These are phyloP conservation scores for Penicillium glabrum DNA, from an alignment of 2,329 filamentous ascomycete genomes.

Conservation along the genomic window DNA sequence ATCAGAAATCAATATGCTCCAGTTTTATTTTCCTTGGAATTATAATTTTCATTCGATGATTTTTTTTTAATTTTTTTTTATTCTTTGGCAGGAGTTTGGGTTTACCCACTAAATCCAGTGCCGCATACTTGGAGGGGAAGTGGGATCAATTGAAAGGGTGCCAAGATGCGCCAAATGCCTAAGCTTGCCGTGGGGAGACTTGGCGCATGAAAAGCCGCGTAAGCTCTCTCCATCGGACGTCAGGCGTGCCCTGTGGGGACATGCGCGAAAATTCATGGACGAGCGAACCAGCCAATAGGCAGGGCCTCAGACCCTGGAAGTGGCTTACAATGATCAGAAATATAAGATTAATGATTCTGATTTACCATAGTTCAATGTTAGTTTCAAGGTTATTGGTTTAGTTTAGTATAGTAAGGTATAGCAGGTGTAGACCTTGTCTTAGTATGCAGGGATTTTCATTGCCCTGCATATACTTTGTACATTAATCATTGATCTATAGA, in stretches of 20 bases:
- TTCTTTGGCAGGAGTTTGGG: not conserved
- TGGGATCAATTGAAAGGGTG: not conserved
- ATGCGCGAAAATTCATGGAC: slow-evolving; percentile 6
- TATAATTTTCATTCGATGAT: not conserved
- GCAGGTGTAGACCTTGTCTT: not conserved
- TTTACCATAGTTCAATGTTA: not conserved
- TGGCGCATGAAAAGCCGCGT: slow-evolving; percentile 26
- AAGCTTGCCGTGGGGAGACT: slow-evolving; percentile 23
- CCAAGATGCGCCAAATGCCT: slow-evolving; percentile 26
- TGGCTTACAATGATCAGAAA: not conserved
- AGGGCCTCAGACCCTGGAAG: not conserved
- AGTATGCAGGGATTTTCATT: not conserved
- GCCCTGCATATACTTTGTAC: slow-evolving; percentile 4
- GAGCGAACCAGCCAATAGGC: not conserved
- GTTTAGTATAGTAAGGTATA: not conserved
- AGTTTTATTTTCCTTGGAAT: not conserved
- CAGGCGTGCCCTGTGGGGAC: slow-evolving; percentile 20
- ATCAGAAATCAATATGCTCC: not conserved
- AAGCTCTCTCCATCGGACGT: slow-evolving; percentile 19
- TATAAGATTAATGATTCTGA: not conserved
- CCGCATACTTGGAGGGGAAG: not conserved
- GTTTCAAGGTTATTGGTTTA: not conserved
- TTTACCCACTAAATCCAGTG: not conserved
- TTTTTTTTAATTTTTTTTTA: not conserved
- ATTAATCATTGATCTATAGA: not conserved